A percentile compares a stretch with the other conserved stretches of the same genome.
phyloP scores from a whole-genome alignment of 306 rosid species.

The Luffa acutangula region DNA sequence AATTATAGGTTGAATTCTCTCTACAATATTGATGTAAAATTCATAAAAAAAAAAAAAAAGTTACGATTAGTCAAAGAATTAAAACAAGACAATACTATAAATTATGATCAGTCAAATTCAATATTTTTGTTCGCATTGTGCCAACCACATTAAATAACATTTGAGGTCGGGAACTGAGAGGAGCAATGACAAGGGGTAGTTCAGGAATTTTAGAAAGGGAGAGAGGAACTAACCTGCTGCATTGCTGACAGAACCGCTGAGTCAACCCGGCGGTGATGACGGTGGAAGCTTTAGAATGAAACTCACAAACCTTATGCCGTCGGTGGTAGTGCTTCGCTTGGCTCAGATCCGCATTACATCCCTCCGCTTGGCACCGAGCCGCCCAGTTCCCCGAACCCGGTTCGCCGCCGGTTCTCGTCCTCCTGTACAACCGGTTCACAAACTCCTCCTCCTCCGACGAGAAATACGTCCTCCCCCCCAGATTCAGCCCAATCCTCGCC shows the following conservation, averaged over 20 bases:
- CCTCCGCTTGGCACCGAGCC: conserved; percentile 86
- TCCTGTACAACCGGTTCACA: conserved; percentile 74
- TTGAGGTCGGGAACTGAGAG: neutral
- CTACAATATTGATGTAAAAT: too few species aligned
- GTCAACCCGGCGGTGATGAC: conserved; percentile 92
- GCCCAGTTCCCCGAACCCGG: conserved; percentile 44
- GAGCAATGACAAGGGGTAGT: neutral
- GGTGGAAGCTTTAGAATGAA: conserved; percentile 87
- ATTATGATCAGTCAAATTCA: too few species aligned
- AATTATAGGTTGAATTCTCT: too few species aligned
- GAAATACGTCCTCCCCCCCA: conserved; percentile 86
- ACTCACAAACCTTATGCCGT: conserved; percentile 96
- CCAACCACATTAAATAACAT: neutral
- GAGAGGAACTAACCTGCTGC: conserved; percentile 64
- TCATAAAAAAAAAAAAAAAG: too few species aligned
- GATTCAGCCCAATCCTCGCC: conserved; percentile 74
- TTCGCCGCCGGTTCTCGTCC: conserved; percentile 41
- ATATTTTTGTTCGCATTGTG: neutral
- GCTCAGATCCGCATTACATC: conserved; percentile 87
- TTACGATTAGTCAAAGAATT: neutral
- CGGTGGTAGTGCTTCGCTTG: conserved; percentile 96
- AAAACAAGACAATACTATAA: too few species aligned
- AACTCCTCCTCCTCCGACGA: conserved; percentile 68
- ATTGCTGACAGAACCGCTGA: conserved; percentile 99
- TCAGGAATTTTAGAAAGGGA: neutral